These are phyloP conservation scores for Hymenoscyphus fraxineus DNA, from an alignment of 2,329 filamentous ascomycete species.

Conservation along the genomic window DNA sequence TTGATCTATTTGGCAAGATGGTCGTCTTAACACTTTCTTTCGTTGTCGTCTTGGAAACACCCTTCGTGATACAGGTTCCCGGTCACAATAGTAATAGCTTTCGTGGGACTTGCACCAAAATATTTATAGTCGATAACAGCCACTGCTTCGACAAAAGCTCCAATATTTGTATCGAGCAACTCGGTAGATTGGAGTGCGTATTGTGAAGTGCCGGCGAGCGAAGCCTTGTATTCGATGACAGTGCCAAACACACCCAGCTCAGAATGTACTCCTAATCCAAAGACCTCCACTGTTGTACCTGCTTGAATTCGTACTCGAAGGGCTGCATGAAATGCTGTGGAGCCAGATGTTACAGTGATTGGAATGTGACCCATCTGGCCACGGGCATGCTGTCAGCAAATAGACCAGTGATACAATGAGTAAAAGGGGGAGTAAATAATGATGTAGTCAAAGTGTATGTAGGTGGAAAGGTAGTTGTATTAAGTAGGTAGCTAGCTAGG, in stretches of 20 bases:
- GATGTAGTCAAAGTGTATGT: too few species aligned
- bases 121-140: conserved; percentile 21
- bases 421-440: too few species aligned
- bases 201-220: conserved; percentile 12
- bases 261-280: conserved; percentile 23
- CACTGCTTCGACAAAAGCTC: conserved; percentile 23
- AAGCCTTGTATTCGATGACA: conserved; percentile 24
- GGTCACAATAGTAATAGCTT: conserved; percentile 19
- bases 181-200: conserved; percentile 20
- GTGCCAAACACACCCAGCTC: conserved; percentile 25
- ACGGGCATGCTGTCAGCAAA: conserved; percentile 13
- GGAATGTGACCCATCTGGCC: conserved; percentile 20
- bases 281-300: conserved; percentile 24
- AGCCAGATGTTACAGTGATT: conserved; percentile 20
- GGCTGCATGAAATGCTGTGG: conserved; percentile 23
- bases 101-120: conserved; percentile 19
- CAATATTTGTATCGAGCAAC: conserved; percentile 22
- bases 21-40: not conserved
- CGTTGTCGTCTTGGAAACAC: not conserved
- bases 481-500: too few species aligned
- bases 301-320: conserved; percentile 25
- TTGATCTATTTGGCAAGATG: not conserved
- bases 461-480: too few species aligned
- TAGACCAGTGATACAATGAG: not conserved
- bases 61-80: conserved; percentile 15